These are phyloP conservation scores for Sideroxylon spinosum DNA, from an alignment of 179 eudicot genomes.

Conservation along the genomic window DNA sequence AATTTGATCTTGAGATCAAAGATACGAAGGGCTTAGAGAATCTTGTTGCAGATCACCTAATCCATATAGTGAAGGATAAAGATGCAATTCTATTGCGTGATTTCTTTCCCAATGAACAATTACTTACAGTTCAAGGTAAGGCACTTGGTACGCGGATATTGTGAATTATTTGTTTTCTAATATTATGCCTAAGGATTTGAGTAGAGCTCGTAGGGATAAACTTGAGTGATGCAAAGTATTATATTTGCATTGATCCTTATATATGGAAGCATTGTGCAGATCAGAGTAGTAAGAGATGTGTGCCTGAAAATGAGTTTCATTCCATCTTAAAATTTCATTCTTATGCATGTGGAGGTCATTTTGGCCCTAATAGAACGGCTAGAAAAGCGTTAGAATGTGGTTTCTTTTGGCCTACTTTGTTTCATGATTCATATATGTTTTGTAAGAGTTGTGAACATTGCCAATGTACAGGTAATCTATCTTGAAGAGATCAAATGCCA, in stretches of 20 bases:
- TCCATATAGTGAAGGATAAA: background rate
- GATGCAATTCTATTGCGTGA: background rate
- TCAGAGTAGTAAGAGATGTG: background rate
- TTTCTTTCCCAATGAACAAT: background rate
- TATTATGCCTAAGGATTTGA: too few relatives aligned
- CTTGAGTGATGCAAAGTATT: too few relatives aligned
- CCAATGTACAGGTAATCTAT: background rate
- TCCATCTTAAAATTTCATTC: background rate
- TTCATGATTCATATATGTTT: background rate
- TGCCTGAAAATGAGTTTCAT: background rate
- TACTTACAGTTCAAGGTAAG: too few relatives aligned
- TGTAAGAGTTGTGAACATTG: background rate
- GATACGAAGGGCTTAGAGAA: background rate
- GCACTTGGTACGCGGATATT: too few relatives aligned
- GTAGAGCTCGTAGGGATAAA: too few relatives aligned
- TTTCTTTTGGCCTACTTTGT: background rate
- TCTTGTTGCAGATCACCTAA: background rate
- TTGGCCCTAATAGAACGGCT: background rate
- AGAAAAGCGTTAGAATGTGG: background rate
- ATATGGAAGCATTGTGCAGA: too few relatives aligned
- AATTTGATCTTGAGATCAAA: slow-evolving; percentile 17
- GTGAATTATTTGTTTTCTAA: too few relatives aligned
- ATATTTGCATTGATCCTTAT: too few relatives aligned
- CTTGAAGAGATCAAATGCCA: background rate
- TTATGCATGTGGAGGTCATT: slow-evolving; percentile 5